Base-by-base conservation (phyloP, 495 filamentous ascomycete genomes). In the Penicillium ochrochloron region DNA sequence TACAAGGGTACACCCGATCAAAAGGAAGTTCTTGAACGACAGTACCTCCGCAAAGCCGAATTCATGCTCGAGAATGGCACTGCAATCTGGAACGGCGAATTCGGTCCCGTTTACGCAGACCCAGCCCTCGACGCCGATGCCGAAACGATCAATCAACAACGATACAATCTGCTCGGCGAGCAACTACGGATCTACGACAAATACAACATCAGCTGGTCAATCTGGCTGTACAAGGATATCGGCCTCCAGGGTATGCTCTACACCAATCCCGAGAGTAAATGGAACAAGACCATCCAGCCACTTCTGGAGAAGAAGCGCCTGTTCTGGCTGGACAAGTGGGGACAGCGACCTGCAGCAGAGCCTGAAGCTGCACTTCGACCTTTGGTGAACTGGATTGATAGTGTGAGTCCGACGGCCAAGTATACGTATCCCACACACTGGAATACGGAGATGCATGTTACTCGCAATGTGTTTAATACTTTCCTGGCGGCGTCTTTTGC, bases 141-240 rank as follows among this genome's bases (percentile, higher is more conserved):
- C 2, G 73, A 79, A 46, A 67, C 79, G 8, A 82, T 82, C 57
- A 89, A 89, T 66, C 62, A 78, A 60, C 69, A 77, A 25, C 75
- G 87, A 10, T 86, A 84, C 66, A 73, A 79, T 15, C 72, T 89
- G 3, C 78, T 89, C 9, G 78, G 80, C 5, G 78, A 84, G 44
- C 88, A 89, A 63, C 72, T 88, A 6, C 67, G 73, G 27, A 85
- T 89, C 58, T 88, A 89, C 72, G 78, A 83, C 33, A 78, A 85
- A 59, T 77, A 84, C 52, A 67, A 79, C 57, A 84, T 88, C 57
- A 75, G 77, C 64, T 89, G 86, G 87, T 82, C 76, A 46, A 89
- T 89, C 68, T 89, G 86, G 87, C 70, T 85, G 0, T 89, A 89
- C 73, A 89, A 89, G 57, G 86, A 90, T 62, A 85, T 89, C 62